Evolutionary conservation across 805 yeast genomes (phyloP), one percentile per base, ranked within the genome.

Genomic region (Yamadazyma tumulicola): DNA sequence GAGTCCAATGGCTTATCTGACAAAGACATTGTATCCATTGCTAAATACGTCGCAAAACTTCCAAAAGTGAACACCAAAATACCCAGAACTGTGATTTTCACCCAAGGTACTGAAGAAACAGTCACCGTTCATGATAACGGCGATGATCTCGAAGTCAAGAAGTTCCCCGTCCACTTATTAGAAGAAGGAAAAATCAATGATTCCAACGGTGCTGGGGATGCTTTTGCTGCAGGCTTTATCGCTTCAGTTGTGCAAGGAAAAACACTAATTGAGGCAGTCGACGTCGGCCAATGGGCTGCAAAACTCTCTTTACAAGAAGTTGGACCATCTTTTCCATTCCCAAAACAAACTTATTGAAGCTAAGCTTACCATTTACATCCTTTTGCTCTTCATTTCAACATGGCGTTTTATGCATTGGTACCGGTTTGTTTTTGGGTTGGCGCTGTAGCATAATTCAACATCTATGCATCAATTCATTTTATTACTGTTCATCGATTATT

Each of bases 121-220:
- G 70, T 91, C 45, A 76, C 81, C 21, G 95, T 81, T 42, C 59
- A 77, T 31, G 72, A 76, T 47, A 59, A 61, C 33, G 47, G 64
- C 27, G 76, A 74, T 37, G 59, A 72, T 25, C 71, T 65, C 48
- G 61, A 59, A 16, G 63, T 72, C 42, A 63, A 71, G 43, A 71
- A 68, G 54, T 80, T 60, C 71, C 72, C 82, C 32, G 96, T 93
- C 37, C 83, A 77, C 49, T 75, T 81, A 39, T 76, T 93, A 54
- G 83, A 75, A 26, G 51, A 76, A 29, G 64, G 73, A 29, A 72
- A 81, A 63, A 74, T 93, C 41, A 80, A 74, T 39, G 99, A 93
- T 71, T 86, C 97, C 55, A 93, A 91, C 69, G 98, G 98, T 70
- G 97, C 97, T 30, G 97, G 97, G 64, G 97, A 91, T 59, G 96